phyloP scores from a whole-genome alignment of 2,329 filamentous ascomycete genomes.

The Catunica adiposa region DNA sequence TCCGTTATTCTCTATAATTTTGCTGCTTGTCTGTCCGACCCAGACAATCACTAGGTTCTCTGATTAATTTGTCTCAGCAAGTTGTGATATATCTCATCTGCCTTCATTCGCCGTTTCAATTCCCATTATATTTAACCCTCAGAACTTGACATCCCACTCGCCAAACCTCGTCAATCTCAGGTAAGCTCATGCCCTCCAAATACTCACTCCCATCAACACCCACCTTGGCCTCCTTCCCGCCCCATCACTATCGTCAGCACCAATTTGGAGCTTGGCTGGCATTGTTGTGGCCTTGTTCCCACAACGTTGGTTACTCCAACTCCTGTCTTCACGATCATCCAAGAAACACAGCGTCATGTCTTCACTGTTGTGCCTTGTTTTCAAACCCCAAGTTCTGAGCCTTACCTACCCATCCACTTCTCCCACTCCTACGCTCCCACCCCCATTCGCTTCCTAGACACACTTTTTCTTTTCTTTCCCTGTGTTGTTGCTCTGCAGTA shows the following conservation, averaged over 20 bases:
- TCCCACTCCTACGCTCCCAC: background rate
- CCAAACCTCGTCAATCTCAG: too few relatives aligned
- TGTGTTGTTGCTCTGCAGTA: background rate
- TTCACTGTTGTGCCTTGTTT: background rate
- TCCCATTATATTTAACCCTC: too few relatives aligned
- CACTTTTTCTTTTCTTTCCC: background rate
- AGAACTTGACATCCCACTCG: too few relatives aligned
- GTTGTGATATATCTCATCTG: background rate
- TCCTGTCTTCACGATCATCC: background rate
- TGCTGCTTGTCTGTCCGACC: background rate
- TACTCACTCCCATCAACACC: too few relatives aligned
- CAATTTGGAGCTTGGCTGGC: too few relatives aligned
- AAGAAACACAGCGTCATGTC: background rate
- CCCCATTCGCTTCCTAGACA: background rate
- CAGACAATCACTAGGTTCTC: background rate
- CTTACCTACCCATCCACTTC: background rate
- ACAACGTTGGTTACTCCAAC: background rate
- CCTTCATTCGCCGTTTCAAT: too few relatives aligned
- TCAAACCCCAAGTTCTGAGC: background rate
- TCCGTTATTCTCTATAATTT: background rate
- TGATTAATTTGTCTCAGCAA: background rate
- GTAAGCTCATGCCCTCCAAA: too few relatives aligned
- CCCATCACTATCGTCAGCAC: too few relatives aligned
- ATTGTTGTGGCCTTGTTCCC: too few relatives aligned
- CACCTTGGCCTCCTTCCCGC: too few relatives aligned